These are phyloP conservation scores for Croton laevigatus DNA, from an alignment of 441 rosid genomes.

Conservation along the genomic window DNA sequence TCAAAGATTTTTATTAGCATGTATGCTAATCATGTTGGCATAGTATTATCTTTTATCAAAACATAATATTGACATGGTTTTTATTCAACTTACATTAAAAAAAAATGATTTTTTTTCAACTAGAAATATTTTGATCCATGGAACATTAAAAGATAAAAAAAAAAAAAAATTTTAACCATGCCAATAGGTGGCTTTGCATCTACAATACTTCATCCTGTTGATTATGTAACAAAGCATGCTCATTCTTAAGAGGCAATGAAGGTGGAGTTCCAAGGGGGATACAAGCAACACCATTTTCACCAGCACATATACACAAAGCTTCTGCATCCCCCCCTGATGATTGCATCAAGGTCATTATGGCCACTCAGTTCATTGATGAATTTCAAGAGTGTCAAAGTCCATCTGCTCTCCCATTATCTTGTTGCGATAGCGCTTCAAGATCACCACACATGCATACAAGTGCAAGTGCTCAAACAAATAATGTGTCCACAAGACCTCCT, in stretches of 20 bases:
- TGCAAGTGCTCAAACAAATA: constrained; percentile 88
- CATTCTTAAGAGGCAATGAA: constrained; percentile 63
- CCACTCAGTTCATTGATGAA: constrained; percentile 94
- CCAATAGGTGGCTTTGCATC: constrained; percentile 21
- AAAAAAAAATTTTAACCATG: neutral
- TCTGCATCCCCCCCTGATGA: constrained; percentile 90
- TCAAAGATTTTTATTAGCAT: no score
- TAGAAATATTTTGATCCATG: neutral
- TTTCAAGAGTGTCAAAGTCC: constrained; percentile 94
- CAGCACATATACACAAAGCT: constrained; percentile 91
- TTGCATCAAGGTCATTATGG: constrained; percentile 63
- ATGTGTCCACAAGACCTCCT: constrained; percentile 97
- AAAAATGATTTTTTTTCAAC: no score
- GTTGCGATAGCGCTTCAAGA: constrained; percentile 80
- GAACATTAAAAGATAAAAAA: neutral
- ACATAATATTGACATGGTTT: no score
- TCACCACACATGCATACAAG: constrained; percentile 78
- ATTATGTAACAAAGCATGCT: constrained; percentile 40
- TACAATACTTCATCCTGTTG: constrained; percentile 74
- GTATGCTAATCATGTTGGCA: no score
- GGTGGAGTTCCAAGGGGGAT: constrained; percentile 98
- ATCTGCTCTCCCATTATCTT: constrained; percentile 89
- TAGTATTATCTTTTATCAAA: no score
- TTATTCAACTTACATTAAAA: no score
- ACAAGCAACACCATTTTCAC: constrained; percentile 84